phyloP scores from a whole-genome alignment of 2,329 filamentous ascomycete genomes.

The Trichoderma sp. region DNA sequence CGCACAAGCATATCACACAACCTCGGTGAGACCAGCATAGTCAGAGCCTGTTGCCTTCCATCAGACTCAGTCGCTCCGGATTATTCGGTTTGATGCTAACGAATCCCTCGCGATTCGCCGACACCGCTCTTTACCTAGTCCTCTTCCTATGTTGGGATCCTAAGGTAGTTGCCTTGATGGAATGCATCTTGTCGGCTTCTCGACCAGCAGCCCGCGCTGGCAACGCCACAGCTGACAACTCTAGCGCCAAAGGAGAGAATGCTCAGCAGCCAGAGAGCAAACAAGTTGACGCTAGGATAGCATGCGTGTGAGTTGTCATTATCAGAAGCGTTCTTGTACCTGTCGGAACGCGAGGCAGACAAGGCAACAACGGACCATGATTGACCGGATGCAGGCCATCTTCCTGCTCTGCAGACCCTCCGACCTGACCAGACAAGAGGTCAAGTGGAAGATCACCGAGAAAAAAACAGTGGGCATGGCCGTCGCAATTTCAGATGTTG shows the following conservation, averaged over 20 bases:
- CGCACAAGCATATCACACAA: not conserved
- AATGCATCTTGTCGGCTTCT: constrained; percentile 5
- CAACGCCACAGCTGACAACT: not conserved
- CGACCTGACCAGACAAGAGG: not conserved
- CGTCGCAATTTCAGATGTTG: not conserved
- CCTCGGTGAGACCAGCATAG: not conserved
- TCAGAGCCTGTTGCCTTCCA: not conserved
- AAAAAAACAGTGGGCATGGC: not conserved
- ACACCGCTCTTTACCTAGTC: not conserved
- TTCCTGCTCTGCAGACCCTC: not conserved
- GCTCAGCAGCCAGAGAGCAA: not conserved
- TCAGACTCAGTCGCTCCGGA: not conserved
- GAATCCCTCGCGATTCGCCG: not conserved
- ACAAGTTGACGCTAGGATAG: not conserved
- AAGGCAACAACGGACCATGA: not conserved
- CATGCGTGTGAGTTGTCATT: not conserved
- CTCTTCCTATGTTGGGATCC: no score
- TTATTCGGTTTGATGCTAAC: no score
- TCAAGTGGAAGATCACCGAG: not conserved
- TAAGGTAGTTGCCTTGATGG: not conserved
- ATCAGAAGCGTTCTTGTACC: no score
- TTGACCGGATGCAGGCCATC: not conserved
- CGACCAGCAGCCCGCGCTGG: not conserved
- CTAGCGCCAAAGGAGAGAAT: not conserved
- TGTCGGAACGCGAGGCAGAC: not conserved